These are phyloP conservation scores for Syncephalastrum sp. DNA, from an alignment of 371 early-diverging fungal genomes.

Conservation along the genomic window DNA sequence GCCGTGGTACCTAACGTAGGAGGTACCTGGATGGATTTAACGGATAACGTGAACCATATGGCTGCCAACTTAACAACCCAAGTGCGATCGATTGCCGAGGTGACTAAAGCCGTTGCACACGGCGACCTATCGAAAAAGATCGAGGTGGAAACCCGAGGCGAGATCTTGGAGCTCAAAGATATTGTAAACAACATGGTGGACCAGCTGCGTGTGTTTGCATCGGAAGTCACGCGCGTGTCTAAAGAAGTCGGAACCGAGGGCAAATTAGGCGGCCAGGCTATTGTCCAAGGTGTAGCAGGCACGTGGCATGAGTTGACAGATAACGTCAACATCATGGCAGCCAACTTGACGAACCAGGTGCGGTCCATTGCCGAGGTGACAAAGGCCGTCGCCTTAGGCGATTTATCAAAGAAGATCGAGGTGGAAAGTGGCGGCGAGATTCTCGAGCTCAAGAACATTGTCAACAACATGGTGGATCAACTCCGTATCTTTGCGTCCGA, in stretches of 20 bases:
- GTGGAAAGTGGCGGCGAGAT: slow-evolving; percentile 52
- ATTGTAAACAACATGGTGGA: slow-evolving; percentile 46
- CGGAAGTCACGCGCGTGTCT: slow-evolving; percentile 38
- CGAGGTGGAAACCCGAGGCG: slow-evolving; percentile 26
- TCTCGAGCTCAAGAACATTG: slow-evolving; percentile 32
- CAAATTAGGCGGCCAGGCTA: slow-evolving; percentile 40
- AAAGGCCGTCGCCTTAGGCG: slow-evolving; percentile 43
- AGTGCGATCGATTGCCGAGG: slow-evolving; percentile 51
- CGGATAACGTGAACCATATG: slow-evolving; percentile 53
- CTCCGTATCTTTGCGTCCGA: slow-evolving; percentile 49
- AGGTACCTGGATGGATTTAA: slow-evolving; percentile 61
- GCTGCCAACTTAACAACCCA: slow-evolving; percentile 49
- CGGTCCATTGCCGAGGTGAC: slow-evolving; percentile 33
- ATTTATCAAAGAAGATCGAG: slow-evolving; percentile 51
- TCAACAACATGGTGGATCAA: slow-evolving; percentile 57
- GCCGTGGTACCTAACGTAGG: slow-evolving; percentile 50
- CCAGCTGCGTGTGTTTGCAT: slow-evolving; percentile 34
- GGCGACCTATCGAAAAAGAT: slow-evolving; percentile 48
- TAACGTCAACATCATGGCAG: slow-evolving; percentile 34
- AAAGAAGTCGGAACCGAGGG: slow-evolving; percentile 51
- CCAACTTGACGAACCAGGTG: slow-evolving; percentile 45
- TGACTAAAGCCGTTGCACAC: slow-evolving; percentile 51
- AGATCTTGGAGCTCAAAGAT: slow-evolving; percentile 34
- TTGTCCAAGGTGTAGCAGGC: slow-evolving; percentile 47
- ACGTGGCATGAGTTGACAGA: slow-evolving; percentile 53